Base-by-base conservation (phyloP, 2,329 filamentous ascomycete species). In the Beauveria varroae region DNA sequence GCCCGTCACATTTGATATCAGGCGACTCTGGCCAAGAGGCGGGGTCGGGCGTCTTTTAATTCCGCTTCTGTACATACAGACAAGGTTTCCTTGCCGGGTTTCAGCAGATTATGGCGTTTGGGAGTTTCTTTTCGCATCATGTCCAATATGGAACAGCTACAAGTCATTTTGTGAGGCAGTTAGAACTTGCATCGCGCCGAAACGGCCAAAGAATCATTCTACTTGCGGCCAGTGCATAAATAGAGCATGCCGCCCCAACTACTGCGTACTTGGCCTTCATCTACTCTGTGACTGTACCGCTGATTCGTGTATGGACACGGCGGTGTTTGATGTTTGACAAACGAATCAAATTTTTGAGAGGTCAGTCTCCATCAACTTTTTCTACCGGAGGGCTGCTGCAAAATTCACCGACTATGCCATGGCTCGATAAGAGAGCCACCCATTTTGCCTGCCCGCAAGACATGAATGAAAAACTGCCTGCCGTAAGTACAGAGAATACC, bases 121-220 rank as follows among this genome's bases (percentile, higher is more conserved):
- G 69, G 69, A 66, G 69, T 71, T 66, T 62, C 59, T 62, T 53
- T 62, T 52, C 46, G 62, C 5, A 53, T 63, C 26, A 8, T 67
- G 57, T 60, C 49, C 57, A 47, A 53, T 60, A 60, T 60, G 40
- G 41, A 60, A 43, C 49, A 60, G 57, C 26, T 60, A 60, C 57
- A 49, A 53, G 49, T 53, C 49, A 60, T 60, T 47, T 60, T 60
- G 49, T 60, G 49, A 60, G 49, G 44, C 57, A 60, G 24, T 41
- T 60, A 51, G 50, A 53, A 53, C 18, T 53, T 51, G 40, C 24
- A 59, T 59, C 51, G 16, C 20, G 47, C 56, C 56, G 24, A 16
- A 44, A 18, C 43, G 37, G 46, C 30, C 18, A 50, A 26, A 18
- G 16, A 20, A 51, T 51, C n/a, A 20, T 52, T 52, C 5, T 40